Percentiles rank a stretch among this genome's conserved stretches.
phyloP scores from a whole-genome alignment of 345 rosid species.

The Lepidium didymum region DNA sequence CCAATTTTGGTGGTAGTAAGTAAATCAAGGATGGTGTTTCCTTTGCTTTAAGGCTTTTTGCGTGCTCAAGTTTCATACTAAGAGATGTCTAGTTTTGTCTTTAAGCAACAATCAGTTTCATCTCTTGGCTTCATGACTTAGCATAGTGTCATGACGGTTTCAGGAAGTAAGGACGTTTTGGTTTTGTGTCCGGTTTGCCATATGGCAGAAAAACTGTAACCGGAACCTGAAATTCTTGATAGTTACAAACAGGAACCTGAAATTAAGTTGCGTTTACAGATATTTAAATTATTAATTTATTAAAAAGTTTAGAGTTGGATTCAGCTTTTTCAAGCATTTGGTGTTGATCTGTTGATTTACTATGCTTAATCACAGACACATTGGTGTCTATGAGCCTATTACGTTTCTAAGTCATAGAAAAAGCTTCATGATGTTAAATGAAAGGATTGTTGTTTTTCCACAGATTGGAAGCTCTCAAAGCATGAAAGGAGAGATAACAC shows the following conservation, averaged over 20 bases:
- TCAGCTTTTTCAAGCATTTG: not conserved
- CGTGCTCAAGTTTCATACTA: constrained; percentile 1
- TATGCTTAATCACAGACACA: not conserved
- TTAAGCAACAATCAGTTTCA: constrained; percentile 3
- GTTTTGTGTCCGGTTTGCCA: not conserved
- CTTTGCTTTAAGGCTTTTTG: not conserved
- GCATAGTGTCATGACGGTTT: not conserved
- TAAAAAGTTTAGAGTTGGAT: not conserved
- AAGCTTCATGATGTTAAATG: not conserved
- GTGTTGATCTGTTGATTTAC: not conserved
- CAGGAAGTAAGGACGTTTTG: not conserved
- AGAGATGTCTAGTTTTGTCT: not conserved
- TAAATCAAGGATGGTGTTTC: not conserved
- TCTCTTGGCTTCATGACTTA: not conserved
- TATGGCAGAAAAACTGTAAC: not conserved
- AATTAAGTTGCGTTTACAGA: not conserved
- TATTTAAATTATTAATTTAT: not conserved
- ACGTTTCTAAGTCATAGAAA: not conserved
- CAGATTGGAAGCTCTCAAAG: constrained; percentile 17
- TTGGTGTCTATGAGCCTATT: not conserved
- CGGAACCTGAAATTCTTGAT: not conserved
- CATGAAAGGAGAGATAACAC: constrained; percentile 26
- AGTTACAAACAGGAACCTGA: not conserved
- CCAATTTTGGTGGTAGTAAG: not conserved
- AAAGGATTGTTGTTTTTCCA: not conserved